Evolutionary conservation across 1,284 basidiomycete species (phyloP), one percentile per base, ranked within the genome.

Genomic region (Cryptococcus jaspeensis): DNA sequence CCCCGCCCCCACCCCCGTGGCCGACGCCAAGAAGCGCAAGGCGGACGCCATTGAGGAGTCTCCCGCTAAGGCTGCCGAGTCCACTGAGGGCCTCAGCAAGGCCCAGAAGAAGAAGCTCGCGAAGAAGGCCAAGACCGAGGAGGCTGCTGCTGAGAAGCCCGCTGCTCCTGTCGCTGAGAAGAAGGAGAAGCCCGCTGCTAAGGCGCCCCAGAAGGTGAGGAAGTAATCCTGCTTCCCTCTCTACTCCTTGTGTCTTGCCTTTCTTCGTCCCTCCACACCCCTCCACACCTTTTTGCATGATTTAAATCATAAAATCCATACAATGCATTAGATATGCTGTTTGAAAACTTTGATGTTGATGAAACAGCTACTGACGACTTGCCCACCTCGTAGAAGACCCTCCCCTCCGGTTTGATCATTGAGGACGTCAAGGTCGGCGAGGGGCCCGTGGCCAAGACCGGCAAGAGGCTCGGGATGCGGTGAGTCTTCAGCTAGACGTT

Each of bases 381-480:
- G n/a, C 25, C 47, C n/a, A 32, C 18, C 25, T 22, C 16, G n/a
- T 70, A 81, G 71, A 80, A 78, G 55, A 82, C 79, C 55, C 80
- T 92, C 53, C 77, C 84, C 2, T 86, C 85, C 38, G 94, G 93
- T 41, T 79, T 97, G 55, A 84, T 89, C 73, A 81, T 92, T 65
- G 81, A 84, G 67, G 94, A 96, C 74, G 76, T 82, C 69, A 92
- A 87, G 73, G 70, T 85, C 44, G 94, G 94, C 50, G 84, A 82
- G 9, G 94, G 94, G 20, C 86, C 88, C 36, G 81, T 81, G 69
- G 92, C 90, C 37, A 96, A 95, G 82, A 83, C 85, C 55, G 94
- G 94, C 44, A 86, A 88, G 79, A 86, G 82, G 56, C 83, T 97
- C 53, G 82, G 81, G 61, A 92, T 98, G 89, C 84, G 94, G 92